Evolutionary conservation across 352 stramenopile species (phyloP).

Genomic region (Globisporangium nagaii): DNA sequence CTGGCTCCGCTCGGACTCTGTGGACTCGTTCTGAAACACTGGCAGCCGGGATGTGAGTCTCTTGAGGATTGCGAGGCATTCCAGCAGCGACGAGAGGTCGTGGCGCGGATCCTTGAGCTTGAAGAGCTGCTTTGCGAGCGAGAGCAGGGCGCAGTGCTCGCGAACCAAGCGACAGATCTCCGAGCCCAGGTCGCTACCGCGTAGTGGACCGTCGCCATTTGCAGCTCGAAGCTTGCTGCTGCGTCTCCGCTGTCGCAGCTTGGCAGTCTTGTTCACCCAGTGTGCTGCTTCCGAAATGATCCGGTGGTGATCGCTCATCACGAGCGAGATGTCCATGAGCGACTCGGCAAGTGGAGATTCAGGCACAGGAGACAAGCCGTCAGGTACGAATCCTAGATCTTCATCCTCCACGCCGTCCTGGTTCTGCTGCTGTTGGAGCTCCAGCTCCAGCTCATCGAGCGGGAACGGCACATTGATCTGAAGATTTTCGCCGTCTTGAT

Average conservation of each 20-base stretch:
- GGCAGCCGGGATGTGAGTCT: constrained; percentile 21
- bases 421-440: constrained; percentile 4
- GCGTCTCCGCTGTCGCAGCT: constrained; percentile 4
- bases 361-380: too few species aligned
- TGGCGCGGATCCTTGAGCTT: constrained; percentile 40
- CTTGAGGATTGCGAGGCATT: constrained; percentile 49
- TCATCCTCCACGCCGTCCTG: constrained; percentile 8
- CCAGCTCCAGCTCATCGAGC: constrained; percentile 15
- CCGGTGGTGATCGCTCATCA: constrained; percentile 69
- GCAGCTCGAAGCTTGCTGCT: background rate
- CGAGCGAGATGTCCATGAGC: constrained; percentile 65
- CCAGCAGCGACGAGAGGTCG: constrained; percentile 43
- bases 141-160: constrained; percentile 50
- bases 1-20: too few species aligned
- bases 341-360: constrained; percentile 39
- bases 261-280: constrained; percentile 36
- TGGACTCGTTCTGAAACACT: constrained; percentile 21
- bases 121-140: constrained; percentile 41
- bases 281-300: constrained; percentile 48
- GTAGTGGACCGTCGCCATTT: too few species aligned
- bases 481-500: background rate
- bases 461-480: background rate
- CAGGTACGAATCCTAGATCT: too few species aligned
- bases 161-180: constrained; percentile 50
- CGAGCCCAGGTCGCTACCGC: constrained; percentile 20